A percentile compares a stretch with the other conserved stretches of the same genome.
Conservation (phyloP, 2,329 filamentous ascomycete species). For the Pochonia chlamydosporia region DNA sequence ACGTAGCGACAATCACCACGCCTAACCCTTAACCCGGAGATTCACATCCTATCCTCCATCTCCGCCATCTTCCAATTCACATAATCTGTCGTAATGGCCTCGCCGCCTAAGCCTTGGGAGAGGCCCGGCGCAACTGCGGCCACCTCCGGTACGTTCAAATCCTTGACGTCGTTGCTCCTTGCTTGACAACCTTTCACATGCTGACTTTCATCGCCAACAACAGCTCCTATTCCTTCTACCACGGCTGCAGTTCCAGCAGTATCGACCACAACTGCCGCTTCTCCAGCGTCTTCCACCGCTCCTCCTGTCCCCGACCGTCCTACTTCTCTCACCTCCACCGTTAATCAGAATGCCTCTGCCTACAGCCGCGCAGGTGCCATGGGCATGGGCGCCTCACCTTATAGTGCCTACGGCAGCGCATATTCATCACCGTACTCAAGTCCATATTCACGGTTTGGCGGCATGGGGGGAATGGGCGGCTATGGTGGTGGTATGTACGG, state of each 20-base stretch:
- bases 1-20: slow-evolving; percentile 5
- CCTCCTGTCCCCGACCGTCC: slow-evolving; percentile 79
- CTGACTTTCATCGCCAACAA: slow-evolving; percentile 18
- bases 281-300: slow-evolving; percentile 38
- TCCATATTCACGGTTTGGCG: slow-evolving; percentile 43
- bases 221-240: slow-evolving; percentile 28
- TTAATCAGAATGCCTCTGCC: slow-evolving; percentile 82
- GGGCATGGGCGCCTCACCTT: slow-evolving; percentile 45
- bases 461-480: slow-evolving; percentile 31
- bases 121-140: slow-evolving; percentile 57
- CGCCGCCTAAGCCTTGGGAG: slow-evolving; percentile 98
- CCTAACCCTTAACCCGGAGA: background rate
- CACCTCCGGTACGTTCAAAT: slow-evolving; percentile 38
- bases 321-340: slow-evolving; percentile 67
- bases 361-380: slow-evolving; percentile 54
- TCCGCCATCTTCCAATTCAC: background rate
- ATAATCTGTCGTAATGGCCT: slow-evolving; percentile 46
- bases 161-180: slow-evolving; percentile 1
- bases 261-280: slow-evolving; percentile 32
- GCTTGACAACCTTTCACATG: slow-evolving; percentile 14
- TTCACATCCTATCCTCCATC: background rate
- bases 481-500: slow-evolving; percentile 39
- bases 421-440: slow-evolving; percentile 35
- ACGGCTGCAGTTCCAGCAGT: slow-evolving; percentile 15
- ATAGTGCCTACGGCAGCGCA: slow-evolving; percentile 33